A percentile compares a stretch with the other conserved stretches of the same genome.
These are phyloP conservation scores for Fusarium sp. DNA, from an alignment of 2,329 filamentous ascomycete genomes.

Conservation along the genomic window DNA sequence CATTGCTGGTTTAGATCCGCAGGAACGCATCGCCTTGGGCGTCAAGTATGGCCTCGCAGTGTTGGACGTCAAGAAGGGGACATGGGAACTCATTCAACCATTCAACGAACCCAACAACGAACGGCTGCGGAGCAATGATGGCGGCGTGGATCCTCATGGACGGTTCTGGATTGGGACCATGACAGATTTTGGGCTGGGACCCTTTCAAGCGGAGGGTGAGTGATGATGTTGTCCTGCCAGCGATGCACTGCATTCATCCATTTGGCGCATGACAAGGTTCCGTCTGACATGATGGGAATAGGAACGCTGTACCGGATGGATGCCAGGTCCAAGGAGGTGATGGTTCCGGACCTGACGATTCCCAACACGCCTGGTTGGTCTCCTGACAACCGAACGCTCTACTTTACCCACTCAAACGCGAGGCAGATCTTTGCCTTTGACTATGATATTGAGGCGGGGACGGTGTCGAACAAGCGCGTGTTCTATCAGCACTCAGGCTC, in stretches of 20 bases:
- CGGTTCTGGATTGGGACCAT: constrained; percentile 89
- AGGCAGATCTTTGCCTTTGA: constrained; percentile 80
- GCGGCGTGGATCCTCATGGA: constrained; percentile 82
- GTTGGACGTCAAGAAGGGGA: constrained; percentile 72
- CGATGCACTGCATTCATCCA: not conserved
- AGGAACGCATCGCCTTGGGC: constrained; percentile 78
- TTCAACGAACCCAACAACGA: constrained; percentile 61
- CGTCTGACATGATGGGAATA: constrained; percentile 48
- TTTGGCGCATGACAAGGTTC: not conserved
- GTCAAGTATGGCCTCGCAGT: constrained; percentile 87
- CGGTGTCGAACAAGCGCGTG: constrained; percentile 74
- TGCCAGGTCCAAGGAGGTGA: constrained; percentile 68
- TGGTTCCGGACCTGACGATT: constrained; percentile 76
- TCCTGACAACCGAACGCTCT: constrained; percentile 77
- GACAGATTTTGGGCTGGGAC: constrained; percentile 75
- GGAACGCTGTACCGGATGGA: constrained; percentile 81
- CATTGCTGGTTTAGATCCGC: constrained; percentile 73
- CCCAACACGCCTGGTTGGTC: constrained; percentile 91
- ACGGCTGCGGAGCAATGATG: constrained; percentile 81
- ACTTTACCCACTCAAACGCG: constrained; percentile 83
- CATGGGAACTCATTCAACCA: constrained; percentile 65
- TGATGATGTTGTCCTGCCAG: not conserved
- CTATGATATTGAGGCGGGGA: constrained; percentile 74
- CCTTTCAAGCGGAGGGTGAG: constrained; percentile 71
- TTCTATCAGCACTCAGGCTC: constrained; percentile 78